phyloP scores from a whole-genome alignment of 2,329 filamentous ascomycete genomes.

The Ascomycota sp. region DNA sequence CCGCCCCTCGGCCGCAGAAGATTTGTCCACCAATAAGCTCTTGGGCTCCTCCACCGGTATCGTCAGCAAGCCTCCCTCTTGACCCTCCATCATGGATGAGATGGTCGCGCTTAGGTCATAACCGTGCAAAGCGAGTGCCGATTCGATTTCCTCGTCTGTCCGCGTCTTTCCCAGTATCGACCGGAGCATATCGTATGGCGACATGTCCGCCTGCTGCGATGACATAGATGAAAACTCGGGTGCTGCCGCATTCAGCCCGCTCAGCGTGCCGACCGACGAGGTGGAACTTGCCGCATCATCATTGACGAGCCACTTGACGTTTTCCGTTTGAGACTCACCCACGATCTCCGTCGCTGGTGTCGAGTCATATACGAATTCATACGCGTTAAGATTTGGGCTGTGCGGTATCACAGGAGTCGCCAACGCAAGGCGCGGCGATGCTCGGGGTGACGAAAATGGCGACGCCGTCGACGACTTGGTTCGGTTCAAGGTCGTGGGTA shows the following conservation, averaged over 20 bases:
- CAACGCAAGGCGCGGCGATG: conserved; percentile 77
- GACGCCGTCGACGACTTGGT: conserved; percentile 64
- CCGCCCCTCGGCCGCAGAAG: conserved; percentile 55
- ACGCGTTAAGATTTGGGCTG: conserved; percentile 83
- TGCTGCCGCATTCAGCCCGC: conserved; percentile 56
- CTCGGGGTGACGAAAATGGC: conserved; percentile 82
- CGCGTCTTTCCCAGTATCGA: conserved; percentile 80
- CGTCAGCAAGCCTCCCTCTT: conserved; percentile 16
- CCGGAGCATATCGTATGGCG: conserved; percentile 89
- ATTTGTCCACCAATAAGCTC: conserved; percentile 71
- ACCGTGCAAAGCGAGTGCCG: conserved; percentile 69
- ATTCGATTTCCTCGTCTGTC: conserved; percentile 85
- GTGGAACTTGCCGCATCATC: conserved; percentile 66
- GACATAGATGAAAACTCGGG: conserved; percentile 50
- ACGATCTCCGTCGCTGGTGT: conserved; percentile 69
- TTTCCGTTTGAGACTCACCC: conserved; percentile 80
- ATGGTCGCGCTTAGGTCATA: conserved; percentile 91
- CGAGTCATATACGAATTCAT: conserved; percentile 74
- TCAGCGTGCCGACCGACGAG: conserved; percentile 49
- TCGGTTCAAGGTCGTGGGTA: conserved; percentile 53
- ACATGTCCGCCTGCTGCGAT: conserved; percentile 69
- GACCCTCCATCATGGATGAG: conserved; percentile 64
- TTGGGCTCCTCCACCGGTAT: conserved; percentile 32
- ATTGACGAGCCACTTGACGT: conserved; percentile 92
- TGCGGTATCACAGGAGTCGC: conserved; percentile 82